Conservation (phyloP, 306 rosid genomes). For the Datisca glomerata region DNA sequence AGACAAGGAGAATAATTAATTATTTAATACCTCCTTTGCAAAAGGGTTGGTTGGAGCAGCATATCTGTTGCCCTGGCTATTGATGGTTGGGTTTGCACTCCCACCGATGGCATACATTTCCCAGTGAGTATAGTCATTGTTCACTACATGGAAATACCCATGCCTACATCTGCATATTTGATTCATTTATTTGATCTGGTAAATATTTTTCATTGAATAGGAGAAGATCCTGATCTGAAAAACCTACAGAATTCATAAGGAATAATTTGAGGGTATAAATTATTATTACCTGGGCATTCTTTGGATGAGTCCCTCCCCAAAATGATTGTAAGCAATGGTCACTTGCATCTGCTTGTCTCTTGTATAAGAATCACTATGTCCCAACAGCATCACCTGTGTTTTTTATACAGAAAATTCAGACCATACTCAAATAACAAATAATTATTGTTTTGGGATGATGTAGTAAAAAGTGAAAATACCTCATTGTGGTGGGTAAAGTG, state of each 20-base stretch:
- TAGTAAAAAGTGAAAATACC: slow-evolving; percentile 28
- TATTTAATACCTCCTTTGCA: slow-evolving; percentile 75
- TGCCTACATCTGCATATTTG: slow-evolving; percentile 75
- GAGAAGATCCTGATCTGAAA: too few relatives aligned
- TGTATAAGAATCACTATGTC: slow-evolving; percentile 87
- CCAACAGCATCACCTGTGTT: slow-evolving; percentile 86
- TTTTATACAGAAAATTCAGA: slow-evolving; percentile 3
- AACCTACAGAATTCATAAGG: too few relatives aligned
- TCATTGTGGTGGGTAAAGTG: slow-evolving; percentile 98
- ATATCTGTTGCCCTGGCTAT: too few relatives aligned
- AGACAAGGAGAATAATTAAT: neutral
- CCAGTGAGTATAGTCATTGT: too few relatives aligned
- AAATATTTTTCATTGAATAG: too few relatives aligned
- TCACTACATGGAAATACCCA: too few relatives aligned
- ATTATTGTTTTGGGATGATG: too few relatives aligned
- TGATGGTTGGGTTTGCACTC: slow-evolving; percentile 88
- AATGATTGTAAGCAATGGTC: too few relatives aligned
- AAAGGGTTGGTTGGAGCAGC: slow-evolving; percentile 60
- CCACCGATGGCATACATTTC: slow-evolving; percentile 99
- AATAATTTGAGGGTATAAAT: too few relatives aligned
- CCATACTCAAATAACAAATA: too few relatives aligned
- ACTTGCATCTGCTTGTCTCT: slow-evolving; percentile 96
- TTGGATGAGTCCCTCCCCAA: too few relatives aligned
- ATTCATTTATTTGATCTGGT: slow-evolving; percentile 2
- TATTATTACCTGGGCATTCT: slow-evolving; percentile 83